Conservation (phyloP, 805 yeast species). For the Kazachstania viticola region DNA sequence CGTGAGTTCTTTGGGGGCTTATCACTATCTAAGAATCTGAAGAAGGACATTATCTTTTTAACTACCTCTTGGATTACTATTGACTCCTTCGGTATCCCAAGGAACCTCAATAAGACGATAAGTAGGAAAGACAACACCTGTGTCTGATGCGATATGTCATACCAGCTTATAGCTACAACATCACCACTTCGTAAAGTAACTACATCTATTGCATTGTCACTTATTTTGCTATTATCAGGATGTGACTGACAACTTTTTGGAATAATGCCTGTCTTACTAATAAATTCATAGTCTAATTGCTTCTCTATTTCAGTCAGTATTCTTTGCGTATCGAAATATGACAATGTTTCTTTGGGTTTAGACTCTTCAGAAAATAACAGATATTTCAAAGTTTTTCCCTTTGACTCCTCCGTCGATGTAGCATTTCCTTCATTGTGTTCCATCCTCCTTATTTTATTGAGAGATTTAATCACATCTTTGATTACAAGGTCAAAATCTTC, state of each 20-base stretch:
- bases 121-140: slow-evolving; percentile 26
- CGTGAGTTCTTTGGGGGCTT: slow-evolving; percentile 26
- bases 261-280: slow-evolving; percentile 26
- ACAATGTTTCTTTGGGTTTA: slow-evolving; percentile 9
- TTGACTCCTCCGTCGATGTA: not conserved
- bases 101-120: slow-evolving; percentile 22
- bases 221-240: slow-evolving; percentile 23
- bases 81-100: slow-evolving; percentile 26
- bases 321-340: slow-evolving; percentile 25
- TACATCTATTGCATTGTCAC: slow-evolving; percentile 27
- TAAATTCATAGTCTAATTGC: slow-evolving; percentile 26
- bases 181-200: slow-evolving; percentile 20
- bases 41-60: slow-evolving; percentile 23
- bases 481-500: slow-evolving; percentile 28
- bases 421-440: slow-evolving; percentile 16
- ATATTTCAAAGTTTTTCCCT: slow-evolving; percentile 18
- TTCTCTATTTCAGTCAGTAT: slow-evolving; percentile 25
- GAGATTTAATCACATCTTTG: slow-evolving; percentile 24
- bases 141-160: slow-evolving; percentile 29
- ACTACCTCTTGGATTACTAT: slow-evolving; percentile 26
- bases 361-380: slow-evolving; percentile 15
- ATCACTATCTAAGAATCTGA: slow-evolving; percentile 25
- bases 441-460: slow-evolving; percentile 18
- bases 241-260: slow-evolving; percentile 24
- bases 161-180: slow-evolving; percentile 27